A percentile compares a stretch with the other conserved stretches of the same genome.
Conservation (phyloP, 2,329 filamentous ascomycete species). For the Talaromyces albobiverticillius region DNA sequence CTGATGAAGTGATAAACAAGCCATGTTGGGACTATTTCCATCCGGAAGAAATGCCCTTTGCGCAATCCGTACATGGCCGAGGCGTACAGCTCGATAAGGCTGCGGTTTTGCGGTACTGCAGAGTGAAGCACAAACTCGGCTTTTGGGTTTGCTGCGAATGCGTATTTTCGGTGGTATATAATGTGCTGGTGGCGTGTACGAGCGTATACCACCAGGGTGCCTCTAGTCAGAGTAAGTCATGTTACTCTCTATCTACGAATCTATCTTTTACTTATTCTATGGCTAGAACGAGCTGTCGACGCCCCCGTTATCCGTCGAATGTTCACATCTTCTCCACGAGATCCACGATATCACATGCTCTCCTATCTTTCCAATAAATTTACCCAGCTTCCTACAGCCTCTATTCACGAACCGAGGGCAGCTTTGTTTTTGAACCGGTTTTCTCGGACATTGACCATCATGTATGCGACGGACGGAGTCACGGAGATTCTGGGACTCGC, state of each 20-base stretch:
- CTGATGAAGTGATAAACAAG: slow-evolving; percentile 70
- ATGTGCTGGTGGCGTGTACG: slow-evolving; percentile 81
- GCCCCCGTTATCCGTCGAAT: slow-evolving; percentile 75
- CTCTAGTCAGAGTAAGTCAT: slow-evolving; percentile 69
- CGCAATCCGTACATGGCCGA: slow-evolving; percentile 67
- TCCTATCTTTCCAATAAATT: slow-evolving; percentile 83
- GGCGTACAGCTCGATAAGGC: slow-evolving; percentile 79
- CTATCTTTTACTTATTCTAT: background rate
- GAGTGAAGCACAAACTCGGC: slow-evolving; percentile 65
- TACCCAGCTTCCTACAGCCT: slow-evolving; percentile 46
- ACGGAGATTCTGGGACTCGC: slow-evolving; percentile 71
- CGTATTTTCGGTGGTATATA: slow-evolving; percentile 84
- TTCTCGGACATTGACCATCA: slow-evolving; percentile 75
- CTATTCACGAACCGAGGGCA: slow-evolving; percentile 73
- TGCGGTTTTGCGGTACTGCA: slow-evolving; percentile 76
- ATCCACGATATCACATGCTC: slow-evolving; percentile 87
- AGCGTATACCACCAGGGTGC: slow-evolving; percentile 69
- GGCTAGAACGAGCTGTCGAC: slow-evolving; percentile 68
- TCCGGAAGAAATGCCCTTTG: slow-evolving; percentile 73
- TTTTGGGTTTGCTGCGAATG: slow-evolving; percentile 79
- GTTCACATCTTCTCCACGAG: slow-evolving; percentile 76
- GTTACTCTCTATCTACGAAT: slow-evolving; percentile 15
- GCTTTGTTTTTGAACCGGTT: slow-evolving; percentile 85
- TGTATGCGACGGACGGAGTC: slow-evolving; percentile 80
- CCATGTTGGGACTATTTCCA: slow-evolving; percentile 87